These are phyloP conservation scores for Trichoderma lentiforme DNA, from an alignment of 2,329 filamentous ascomycete genomes.

Conservation along the genomic window DNA sequence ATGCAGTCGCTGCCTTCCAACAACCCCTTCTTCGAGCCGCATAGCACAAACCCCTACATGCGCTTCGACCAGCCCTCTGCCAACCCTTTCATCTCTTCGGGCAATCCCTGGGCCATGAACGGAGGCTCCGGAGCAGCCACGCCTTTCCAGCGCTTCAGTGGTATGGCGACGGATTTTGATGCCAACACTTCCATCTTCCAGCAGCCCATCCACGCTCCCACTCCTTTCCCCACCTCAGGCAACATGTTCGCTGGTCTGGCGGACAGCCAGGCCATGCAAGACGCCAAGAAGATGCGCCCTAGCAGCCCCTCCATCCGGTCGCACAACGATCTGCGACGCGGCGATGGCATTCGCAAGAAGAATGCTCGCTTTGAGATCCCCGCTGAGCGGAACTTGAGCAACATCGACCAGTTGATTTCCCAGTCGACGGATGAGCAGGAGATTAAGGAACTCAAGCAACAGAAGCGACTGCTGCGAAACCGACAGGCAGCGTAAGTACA, in stretches of 20 bases:
- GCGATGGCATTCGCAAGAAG: conserved; percentile 96
- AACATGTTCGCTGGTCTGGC: conserved; percentile 54
- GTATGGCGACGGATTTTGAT: conserved; percentile 56
- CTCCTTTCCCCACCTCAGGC: conserved; percentile 53
- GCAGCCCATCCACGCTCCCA: conserved; percentile 49
- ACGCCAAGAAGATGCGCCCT: conserved; percentile 60
- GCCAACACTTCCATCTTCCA: conserved; percentile 52
- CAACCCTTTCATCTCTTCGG: conserved; percentile 38
- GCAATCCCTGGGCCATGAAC: conserved; percentile 60
- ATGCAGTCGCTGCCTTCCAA: conserved; percentile 63
- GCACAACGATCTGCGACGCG: conserved; percentile 72
- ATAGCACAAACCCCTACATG: conserved; percentile 60
- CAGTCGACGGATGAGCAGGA: conserved; percentile 86
- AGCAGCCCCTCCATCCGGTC: conserved; percentile 68
- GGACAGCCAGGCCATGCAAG: conserved; percentile 49
- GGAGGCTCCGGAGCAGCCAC: conserved; percentile 69
- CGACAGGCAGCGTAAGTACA: conserved; percentile 85
- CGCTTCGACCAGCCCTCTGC: conserved; percentile 54
- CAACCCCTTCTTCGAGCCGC: conserved; percentile 59
- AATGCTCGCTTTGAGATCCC: conserved; percentile 98
- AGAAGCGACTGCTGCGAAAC: conserved; percentile 91
- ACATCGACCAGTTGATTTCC: conserved; percentile 90
- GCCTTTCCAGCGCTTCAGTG: conserved; percentile 64
- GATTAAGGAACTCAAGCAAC: conserved; percentile 97
- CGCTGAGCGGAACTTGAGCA: conserved; percentile 84